Percentiles rank a stretch among this genome's conserved stretches.
Evolutionary conservation across 2,329 filamentous ascomycete species (phyloP).

Genomic region (Akanthomyces uredinophilus): DNA sequence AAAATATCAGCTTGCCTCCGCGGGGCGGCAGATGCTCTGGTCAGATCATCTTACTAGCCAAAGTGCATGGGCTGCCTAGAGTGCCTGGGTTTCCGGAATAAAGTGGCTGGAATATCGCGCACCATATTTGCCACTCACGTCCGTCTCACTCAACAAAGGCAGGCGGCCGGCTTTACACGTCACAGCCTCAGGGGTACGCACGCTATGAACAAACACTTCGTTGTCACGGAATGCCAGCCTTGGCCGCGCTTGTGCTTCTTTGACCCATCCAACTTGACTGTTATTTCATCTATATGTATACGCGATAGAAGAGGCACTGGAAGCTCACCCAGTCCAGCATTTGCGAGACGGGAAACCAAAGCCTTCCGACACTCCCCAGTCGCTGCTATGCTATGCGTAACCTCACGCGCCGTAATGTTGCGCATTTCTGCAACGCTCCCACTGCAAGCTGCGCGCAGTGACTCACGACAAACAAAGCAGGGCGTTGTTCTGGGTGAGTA

Average conservation of each 20-base stretch:
- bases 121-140: conserved; percentile 9
- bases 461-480: not conserved
- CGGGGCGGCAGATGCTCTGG: not conserved
- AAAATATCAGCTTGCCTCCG: not conserved
- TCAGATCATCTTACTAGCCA: not conserved
- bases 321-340: not conserved
- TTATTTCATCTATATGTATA: conserved; percentile 6
- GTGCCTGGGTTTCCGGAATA: not conserved
- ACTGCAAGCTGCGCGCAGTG: not conserved
- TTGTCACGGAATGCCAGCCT: not conserved
- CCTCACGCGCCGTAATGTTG: not conserved
- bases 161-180: not conserved
- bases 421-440: conserved; percentile 6
- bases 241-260: not conserved
- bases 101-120: conserved; percentile 1
- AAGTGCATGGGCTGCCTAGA: not conserved
- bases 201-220: not conserved
- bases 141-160: conserved; percentile 1
- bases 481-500: not conserved
- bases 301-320: not conserved
- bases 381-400: conserved; percentile 8
- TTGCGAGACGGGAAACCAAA: not conserved
- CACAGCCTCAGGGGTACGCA: conserved; percentile 12
- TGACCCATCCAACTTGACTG: conserved; percentile 6
- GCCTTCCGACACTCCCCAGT: not conserved